These are phyloP conservation scores for Candida tibetensis DNA, from an alignment of 805 yeast genomes.

Conservation along the genomic window DNA sequence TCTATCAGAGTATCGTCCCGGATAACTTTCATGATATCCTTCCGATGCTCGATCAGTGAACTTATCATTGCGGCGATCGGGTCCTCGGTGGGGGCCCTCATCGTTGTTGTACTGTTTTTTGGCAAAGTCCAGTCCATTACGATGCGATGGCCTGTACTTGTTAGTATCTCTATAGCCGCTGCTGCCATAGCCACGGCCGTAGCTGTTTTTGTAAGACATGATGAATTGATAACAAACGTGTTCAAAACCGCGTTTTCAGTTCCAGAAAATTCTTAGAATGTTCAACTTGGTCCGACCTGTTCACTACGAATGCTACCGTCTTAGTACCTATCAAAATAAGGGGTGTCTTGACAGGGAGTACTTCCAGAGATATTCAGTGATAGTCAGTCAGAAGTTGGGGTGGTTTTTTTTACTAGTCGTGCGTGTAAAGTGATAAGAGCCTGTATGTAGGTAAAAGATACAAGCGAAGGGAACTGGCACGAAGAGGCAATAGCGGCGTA, in stretches of 20 bases:
- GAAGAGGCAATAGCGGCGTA: too few species aligned
- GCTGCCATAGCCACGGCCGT: slow-evolving; percentile 1
- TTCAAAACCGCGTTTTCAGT: neutral
- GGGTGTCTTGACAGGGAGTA: neutral
- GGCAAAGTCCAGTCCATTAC: neutral
- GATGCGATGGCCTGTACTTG: neutral
- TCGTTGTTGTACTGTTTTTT: neutral
- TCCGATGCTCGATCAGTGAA: too few species aligned
- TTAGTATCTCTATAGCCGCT: slow-evolving; percentile 4
- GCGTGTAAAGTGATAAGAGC: neutral
- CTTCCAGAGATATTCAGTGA: neutral
- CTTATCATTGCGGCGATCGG: too few species aligned
- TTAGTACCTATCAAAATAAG: neutral
- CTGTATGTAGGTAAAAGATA: too few species aligned
- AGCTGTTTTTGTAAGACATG: slow-evolving; percentile 6
- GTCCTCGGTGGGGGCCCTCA: too few species aligned
- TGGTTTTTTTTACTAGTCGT: neutral
- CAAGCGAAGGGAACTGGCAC: too few species aligned
- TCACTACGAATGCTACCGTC: too few species aligned
- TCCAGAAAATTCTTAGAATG: neutral
- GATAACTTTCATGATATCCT: too few species aligned
- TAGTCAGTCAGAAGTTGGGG: neutral
- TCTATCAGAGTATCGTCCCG: too few species aligned
- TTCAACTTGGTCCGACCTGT: too few species aligned
- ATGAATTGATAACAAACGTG: neutral